Evolutionary conservation across 2,329 filamentous ascomycete species (phyloP).

Genomic region (Pseudopyricularia javanii): DNA sequence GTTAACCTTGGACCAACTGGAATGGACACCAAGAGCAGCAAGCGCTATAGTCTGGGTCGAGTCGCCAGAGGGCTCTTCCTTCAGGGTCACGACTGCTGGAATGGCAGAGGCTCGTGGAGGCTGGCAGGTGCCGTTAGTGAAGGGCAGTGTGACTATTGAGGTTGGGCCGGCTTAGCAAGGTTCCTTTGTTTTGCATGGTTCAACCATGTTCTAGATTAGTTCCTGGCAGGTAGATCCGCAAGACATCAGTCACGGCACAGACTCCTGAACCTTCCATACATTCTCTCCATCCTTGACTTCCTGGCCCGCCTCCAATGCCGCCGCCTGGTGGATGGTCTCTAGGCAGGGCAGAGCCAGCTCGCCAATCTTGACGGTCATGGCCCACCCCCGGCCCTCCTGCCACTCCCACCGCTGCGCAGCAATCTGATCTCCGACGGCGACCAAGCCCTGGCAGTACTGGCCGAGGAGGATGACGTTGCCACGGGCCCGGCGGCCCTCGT

Average conservation of each 20-base stretch:
- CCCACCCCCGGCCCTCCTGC: constrained; percentile 18
- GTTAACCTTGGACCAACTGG: not conserved
- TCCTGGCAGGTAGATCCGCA: not conserved
- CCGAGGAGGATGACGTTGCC: constrained; percentile 44
- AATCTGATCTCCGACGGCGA: constrained; percentile 28
- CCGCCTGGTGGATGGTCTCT: not conserved
- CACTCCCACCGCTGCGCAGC: constrained; percentile 45
- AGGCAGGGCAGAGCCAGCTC: constrained; percentile 19
- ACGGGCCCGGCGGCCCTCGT: constrained; percentile 17
- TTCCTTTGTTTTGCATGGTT: no score
- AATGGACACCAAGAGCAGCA: not conserved
- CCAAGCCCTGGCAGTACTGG: constrained; percentile 40
- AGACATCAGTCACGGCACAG: not conserved
- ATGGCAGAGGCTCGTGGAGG: not conserved
- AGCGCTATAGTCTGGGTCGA: not conserved
- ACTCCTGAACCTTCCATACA: not conserved
- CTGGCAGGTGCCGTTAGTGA: not conserved
- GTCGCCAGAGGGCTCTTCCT: not conserved
- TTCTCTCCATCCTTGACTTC: not conserved
- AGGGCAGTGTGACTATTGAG: not conserved
- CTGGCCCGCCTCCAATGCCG: not conserved
- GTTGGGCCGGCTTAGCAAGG: constrained; percentile 1
- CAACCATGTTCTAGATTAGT: not conserved
- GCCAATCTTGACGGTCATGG: constrained; percentile 21
- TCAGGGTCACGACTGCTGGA: not conserved